These are phyloP conservation scores for Tylopilus felleus DNA, from an alignment of 768 basidiomycete genomes.

Conservation along the genomic window DNA sequence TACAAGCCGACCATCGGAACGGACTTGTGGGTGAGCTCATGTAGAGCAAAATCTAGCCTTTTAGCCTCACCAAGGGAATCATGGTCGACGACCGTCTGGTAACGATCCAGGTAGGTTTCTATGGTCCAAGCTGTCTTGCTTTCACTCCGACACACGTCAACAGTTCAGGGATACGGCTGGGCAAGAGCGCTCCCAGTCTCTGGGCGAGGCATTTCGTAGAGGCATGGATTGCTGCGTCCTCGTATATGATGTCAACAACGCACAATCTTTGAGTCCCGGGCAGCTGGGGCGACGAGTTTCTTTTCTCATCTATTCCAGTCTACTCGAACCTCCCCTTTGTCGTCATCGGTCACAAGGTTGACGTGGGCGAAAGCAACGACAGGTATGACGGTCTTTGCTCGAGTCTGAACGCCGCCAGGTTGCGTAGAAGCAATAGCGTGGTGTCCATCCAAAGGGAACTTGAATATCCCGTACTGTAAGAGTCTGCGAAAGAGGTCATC, in stretches of 20 bases:
- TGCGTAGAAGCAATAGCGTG: conserved; percentile 99
- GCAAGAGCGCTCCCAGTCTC: conserved; percentile 98
- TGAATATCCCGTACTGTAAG: conserved; percentile 99
- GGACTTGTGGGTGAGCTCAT: conserved; percentile 70
- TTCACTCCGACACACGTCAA: conserved; percentile 1
- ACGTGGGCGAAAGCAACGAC: conserved; percentile 97
- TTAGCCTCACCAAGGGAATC: conserved; percentile 93
- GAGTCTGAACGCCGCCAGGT: conserved; percentile 50
- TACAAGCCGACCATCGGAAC: conserved; percentile 99
- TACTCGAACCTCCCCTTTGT: conserved; percentile 99
- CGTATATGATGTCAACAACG: conserved; percentile 98
- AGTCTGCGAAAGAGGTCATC: conserved; percentile 99
- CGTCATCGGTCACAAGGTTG: conserved; percentile 99
- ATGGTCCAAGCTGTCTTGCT: not conserved
- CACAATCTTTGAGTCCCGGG: conserved; percentile 98
- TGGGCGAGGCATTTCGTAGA: conserved; percentile 98
- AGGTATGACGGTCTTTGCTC: conserved; percentile 49
- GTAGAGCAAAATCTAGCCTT: conserved; percentile 1
- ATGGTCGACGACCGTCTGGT: conserved; percentile 98
- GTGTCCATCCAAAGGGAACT: conserved; percentile 99
- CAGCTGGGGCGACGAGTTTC: conserved; percentile 99
- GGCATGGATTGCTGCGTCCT: conserved; percentile 99
- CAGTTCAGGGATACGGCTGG: conserved; percentile 99
- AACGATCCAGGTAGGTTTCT: conserved; percentile 85
- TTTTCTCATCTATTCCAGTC: conserved; percentile 97